A percentile compares a stretch with the other conserved stretches of the same genome.
phyloP scores from a whole-genome alignment of 2,329 filamentous ascomycete species.

The Dactylellina cionopaga region DNA sequence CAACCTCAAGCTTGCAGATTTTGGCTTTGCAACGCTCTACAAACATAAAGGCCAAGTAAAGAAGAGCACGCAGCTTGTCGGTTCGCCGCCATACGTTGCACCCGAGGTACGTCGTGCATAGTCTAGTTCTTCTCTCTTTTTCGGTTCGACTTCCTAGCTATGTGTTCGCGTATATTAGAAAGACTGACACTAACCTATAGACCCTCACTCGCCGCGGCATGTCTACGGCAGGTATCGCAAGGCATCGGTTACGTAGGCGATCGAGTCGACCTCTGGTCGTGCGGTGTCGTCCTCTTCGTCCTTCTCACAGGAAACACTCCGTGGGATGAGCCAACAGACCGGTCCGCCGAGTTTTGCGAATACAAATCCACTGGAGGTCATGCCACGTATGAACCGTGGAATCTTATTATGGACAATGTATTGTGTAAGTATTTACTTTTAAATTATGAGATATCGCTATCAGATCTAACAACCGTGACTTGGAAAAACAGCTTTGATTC shows the following conservation, averaged over 20 bases:
- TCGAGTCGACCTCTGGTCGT: conserved; percentile 93
- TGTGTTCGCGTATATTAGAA: too few species aligned
- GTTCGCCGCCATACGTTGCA: conserved; percentile 95
- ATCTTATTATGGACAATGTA: conserved; percentile 76
- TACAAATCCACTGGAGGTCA: conserved; percentile 82
- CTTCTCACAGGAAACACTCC: conserved; percentile 94
- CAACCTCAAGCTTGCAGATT: conserved; percentile 93
- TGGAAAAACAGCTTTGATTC: conserved; percentile 70
- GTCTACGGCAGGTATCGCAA: conserved; percentile 60
- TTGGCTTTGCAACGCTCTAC: conserved; percentile 93
- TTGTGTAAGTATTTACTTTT: conserved; percentile 64
- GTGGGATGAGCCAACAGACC: conserved; percentile 89
- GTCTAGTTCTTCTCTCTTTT: too few species aligned
- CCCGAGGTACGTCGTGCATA: conserved; percentile 74
- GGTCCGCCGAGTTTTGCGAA: conserved; percentile 90
- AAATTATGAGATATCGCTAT: not conserved
- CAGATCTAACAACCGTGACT: not conserved
- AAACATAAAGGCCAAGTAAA: conserved; percentile 86
- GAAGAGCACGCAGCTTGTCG: conserved; percentile 86
- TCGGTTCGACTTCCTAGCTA: too few species aligned
- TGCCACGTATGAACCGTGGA: conserved; percentile 86
- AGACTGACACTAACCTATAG: conserved; percentile 54
- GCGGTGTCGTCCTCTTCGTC: conserved; percentile 96
- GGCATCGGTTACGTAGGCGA: conserved; percentile 70
- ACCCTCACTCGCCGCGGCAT: not conserved